Conservation (phyloP, 208 protist genomes). For the Strigomonas galati region DNA sequence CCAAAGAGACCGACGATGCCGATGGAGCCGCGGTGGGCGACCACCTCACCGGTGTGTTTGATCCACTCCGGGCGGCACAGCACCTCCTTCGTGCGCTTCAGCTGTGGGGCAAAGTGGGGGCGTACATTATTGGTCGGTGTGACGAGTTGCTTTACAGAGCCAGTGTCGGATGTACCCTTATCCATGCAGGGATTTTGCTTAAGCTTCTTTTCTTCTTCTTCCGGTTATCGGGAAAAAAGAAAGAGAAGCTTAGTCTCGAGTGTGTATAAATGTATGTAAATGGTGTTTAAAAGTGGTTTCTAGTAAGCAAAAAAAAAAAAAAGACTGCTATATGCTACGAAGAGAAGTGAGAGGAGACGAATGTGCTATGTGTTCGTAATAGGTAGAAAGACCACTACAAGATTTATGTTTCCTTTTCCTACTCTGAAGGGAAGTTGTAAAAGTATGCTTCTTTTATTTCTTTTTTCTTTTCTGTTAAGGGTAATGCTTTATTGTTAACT, state of each 20-base stretch:
- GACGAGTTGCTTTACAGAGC: too few relatives aligned
- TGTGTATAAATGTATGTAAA: too few relatives aligned
- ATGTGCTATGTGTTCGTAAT: too few relatives aligned
- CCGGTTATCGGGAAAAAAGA: constrained; percentile 11
- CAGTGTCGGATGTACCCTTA: too few relatives aligned
- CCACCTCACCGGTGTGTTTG: constrained; percentile 55
- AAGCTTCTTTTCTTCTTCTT: background rate
- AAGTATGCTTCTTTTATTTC: background rate
- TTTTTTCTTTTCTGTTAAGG: constrained; percentile 1
- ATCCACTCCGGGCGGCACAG: constrained; percentile 78
- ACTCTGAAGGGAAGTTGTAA: too few relatives aligned
- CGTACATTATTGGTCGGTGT: constrained; percentile 10
- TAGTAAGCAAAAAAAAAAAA: too few relatives aligned
- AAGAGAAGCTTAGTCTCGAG: background rate
- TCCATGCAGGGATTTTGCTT: too few relatives aligned
- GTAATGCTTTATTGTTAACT: background rate
- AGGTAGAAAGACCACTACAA: too few relatives aligned
- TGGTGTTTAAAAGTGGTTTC: too few relatives aligned
- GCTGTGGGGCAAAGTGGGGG: constrained; percentile 62
- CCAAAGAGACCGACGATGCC: constrained; percentile 57
- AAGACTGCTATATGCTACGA: too few relatives aligned
- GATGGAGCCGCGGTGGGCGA: constrained; percentile 76
- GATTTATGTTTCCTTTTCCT: too few relatives aligned
- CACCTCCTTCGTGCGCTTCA: constrained; percentile 71
- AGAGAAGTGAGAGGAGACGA: too few relatives aligned